Conservation (phyloP, 2,329 filamentous ascomycete species). For the Onygenales sp. region DNA sequence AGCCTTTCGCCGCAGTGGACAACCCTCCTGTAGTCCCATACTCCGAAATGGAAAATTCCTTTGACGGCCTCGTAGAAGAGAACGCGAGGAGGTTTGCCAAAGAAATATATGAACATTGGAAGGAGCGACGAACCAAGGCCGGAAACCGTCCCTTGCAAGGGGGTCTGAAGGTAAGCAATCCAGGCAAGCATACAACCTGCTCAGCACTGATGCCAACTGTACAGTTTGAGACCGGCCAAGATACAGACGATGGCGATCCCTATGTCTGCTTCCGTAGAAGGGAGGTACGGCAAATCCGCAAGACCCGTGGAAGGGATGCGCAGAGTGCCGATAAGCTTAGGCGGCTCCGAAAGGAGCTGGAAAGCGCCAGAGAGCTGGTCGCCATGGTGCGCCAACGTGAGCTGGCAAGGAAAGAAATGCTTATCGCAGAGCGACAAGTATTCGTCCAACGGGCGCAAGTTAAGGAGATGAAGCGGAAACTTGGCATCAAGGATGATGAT, state of each 20-base stretch:
- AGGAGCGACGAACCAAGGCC: conserved; percentile 53
- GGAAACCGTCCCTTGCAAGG: conserved; percentile 68
- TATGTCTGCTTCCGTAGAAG: conserved; percentile 97
- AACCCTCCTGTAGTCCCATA: conserved; percentile 69
- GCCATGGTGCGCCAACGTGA: conserved; percentile 72
- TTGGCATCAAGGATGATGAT: conserved; percentile 85
- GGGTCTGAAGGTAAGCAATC: conserved; percentile 54
- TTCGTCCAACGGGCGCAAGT: conserved; percentile 76
- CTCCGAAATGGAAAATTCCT: conserved; percentile 63
- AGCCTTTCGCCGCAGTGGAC: conserved; percentile 83
- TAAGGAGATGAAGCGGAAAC: conserved; percentile 78
- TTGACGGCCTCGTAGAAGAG: conserved; percentile 49
- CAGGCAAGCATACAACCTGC: not conserved
- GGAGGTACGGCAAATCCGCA: conserved; percentile 87
- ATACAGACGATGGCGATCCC: conserved; percentile 90
- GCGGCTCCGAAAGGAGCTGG: conserved; percentile 79
- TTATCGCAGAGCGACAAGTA: conserved; percentile 64
- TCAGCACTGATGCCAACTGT: conserved; percentile 3
- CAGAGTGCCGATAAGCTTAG: conserved; percentile 93
- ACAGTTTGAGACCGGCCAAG: conserved; percentile 79
- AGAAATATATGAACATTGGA: conserved; percentile 86
- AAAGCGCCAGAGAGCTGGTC: conserved; percentile 76
- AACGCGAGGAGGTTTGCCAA: conserved; percentile 55
- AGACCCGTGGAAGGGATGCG: conserved; percentile 86
- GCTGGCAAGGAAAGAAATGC: conserved; percentile 63